Percentiles rank a stretch among this genome's conserved stretches.
phyloP scores from a whole-genome alignment of 108 stramenopile genomes.

The Cyclostephanos invisitatus region DNA sequence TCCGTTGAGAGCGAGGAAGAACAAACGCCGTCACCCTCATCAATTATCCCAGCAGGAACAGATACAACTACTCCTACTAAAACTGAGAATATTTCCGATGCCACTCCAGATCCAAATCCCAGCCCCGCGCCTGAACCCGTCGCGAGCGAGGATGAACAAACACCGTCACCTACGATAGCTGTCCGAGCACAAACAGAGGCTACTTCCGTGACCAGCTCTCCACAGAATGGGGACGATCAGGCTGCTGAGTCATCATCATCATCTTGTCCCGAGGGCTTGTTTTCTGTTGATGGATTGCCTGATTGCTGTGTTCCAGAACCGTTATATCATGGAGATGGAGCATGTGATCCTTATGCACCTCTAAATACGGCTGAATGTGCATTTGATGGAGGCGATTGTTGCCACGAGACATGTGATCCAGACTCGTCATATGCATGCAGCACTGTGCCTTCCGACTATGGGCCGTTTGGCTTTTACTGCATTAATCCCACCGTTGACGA shows the following conservation, averaged over 20 bases:
- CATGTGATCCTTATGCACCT: slow-evolving; percentile 66
- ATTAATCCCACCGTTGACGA: slow-evolving; percentile 34
- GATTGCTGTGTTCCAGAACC: slow-evolving; percentile 47
- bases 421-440: slow-evolving; percentile 36
- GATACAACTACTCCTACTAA: slow-evolving; percentile 1
- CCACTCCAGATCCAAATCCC: slow-evolving; percentile 3
- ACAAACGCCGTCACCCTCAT: slow-evolving; percentile 1
- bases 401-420: slow-evolving; percentile 68
- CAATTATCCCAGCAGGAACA: not conserved
- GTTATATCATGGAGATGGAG: slow-evolving; percentile 48
- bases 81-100: not conserved
- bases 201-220: not conserved
- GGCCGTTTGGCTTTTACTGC: slow-evolving; percentile 52
- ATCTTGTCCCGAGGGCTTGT: slow-evolving; percentile 28
- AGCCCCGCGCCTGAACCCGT: slow-evolving; percentile 5
- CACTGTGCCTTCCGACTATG: slow-evolving; percentile 36
- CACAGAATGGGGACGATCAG: not conserved
- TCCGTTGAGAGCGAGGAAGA: not conserved
- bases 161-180: not conserved
- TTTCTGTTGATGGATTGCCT: slow-evolving; percentile 37
- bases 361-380: slow-evolving; percentile 85
- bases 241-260: not conserved
- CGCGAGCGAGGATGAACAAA: slow-evolving; percentile 8
- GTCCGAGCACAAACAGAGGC: not conserved
- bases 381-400: slow-evolving; percentile 91